Conservation (phyloP, 768 basidiomycete genomes). For the Xerocomellus intermedius region DNA sequence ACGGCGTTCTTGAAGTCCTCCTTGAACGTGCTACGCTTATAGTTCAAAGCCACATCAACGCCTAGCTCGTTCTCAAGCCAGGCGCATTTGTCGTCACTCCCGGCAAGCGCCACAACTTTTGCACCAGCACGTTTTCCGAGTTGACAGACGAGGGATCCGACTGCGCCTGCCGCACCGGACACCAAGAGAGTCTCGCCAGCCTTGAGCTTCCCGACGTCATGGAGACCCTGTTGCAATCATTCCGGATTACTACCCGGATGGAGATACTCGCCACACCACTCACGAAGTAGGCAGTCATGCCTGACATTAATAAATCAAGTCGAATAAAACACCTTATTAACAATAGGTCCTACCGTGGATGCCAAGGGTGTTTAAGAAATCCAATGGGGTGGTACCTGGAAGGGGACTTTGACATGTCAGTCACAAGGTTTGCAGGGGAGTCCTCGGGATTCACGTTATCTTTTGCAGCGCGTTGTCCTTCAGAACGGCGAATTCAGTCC, state of each 20-base stretch:
- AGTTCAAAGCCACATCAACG: constrained; percentile 81
- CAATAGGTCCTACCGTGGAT: constrained; percentile 50
- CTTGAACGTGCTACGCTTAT: constrained; percentile 74
- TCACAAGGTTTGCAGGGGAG: neutral
- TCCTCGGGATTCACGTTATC: constrained; percentile 48
- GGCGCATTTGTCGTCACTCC: constrained; percentile 76
- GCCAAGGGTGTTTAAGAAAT: constrained; percentile 82
- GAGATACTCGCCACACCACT: constrained; percentile 18
- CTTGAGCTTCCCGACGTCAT: constrained; percentile 78
- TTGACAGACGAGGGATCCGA: constrained; percentile 82
- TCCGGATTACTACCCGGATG: constrained; percentile 2
- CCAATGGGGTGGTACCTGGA: constrained; percentile 62
- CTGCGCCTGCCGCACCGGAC: constrained; percentile 90
- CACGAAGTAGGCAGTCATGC: constrained; percentile 89
- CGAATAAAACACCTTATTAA: neutral
- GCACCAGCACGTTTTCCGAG: constrained; percentile 77
- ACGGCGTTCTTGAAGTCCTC: constrained; percentile 67
- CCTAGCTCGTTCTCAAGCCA: constrained; percentile 87
- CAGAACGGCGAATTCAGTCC: constrained; percentile 72
- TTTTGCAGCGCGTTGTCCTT: constrained; percentile 50
- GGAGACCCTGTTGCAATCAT: constrained; percentile 58
- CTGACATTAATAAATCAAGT: constrained; percentile 36
- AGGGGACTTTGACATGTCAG: constrained; percentile 42
- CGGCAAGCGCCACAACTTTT: constrained; percentile 86
- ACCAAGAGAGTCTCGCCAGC: constrained; percentile 82